Base-by-base conservation (phyloP, 2,329 filamentous ascomycete species). In the Neoscytalidium dimidiatum region DNA sequence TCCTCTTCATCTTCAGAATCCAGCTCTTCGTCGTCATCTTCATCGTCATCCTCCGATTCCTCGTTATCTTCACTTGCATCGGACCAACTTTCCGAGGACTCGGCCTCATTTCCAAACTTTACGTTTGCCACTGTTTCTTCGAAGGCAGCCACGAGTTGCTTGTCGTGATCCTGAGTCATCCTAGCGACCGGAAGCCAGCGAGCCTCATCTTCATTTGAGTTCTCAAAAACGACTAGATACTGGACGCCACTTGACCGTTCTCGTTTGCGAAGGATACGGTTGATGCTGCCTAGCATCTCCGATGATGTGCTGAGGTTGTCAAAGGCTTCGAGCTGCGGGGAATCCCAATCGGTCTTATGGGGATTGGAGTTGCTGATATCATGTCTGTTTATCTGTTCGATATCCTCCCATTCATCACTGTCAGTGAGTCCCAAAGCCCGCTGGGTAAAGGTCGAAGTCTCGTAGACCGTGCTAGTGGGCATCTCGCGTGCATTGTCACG, bases 191-290 rank as follows among this genome's bases (percentile, higher is more conserved):
- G 77, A 33, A 85, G 73, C 84, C 84, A 86, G 63, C 78, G 78
- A 31, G 83, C 81, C 66, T 85, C 81, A 67, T 84, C 81, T 1
- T 73, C 68, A 11, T 74, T 73, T 11, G 78, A 75, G 35, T 78
- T 77, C 66, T 80, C 71, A 69, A 81, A 82, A 33, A 82, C 79
- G n/a, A 85, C 79, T 31, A 86, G 79, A 69, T 85, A 86, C 66
- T 85, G 83, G 2, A 79, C 49, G 29, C 83, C 83, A 48, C 71
- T 76, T 21, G 74, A 72, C 46, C 82, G 78, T 23, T 76, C 73
- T 49, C 84, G 78, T 66, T 80, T 83, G 7, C 79, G 76, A 3
- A 85, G 67, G 14, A 86, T 75, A 6, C 73, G 75, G 35, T 74
- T 72, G 5, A 85, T 72, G 5, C 73, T 74, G 26, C 78, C 79